Evolutionary conservation across 2,329 filamentous ascomycete species (phyloP).

Genomic region (Aureobasidium zeae): DNA sequence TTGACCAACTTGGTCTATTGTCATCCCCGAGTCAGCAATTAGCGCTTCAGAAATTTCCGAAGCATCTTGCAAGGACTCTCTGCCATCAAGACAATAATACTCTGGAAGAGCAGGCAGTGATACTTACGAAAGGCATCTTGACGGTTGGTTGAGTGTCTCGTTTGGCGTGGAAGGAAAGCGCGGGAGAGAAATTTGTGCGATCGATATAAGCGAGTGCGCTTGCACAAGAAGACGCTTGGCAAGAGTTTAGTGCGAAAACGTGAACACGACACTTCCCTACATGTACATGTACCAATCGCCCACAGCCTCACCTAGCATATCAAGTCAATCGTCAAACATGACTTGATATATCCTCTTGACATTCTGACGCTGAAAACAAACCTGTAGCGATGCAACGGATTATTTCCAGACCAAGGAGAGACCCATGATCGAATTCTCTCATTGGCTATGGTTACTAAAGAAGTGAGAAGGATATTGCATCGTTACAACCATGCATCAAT

Average conservation of each 20-base stretch:
- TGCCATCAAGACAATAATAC: slow-evolving; percentile 10
- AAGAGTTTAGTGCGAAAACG: slow-evolving; percentile 7
- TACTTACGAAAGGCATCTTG: slow-evolving; percentile 43
- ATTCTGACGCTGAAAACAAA: no score
- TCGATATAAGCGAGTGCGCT: slow-evolving; percentile 11
- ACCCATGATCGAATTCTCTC: no score
- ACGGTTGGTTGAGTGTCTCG: slow-evolving; percentile 19
- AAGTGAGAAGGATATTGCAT: no score
- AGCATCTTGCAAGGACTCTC: slow-evolving; percentile 96
- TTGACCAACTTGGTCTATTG: slow-evolving; percentile 88
- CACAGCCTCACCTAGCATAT: no score
- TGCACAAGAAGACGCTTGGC: slow-evolving; percentile 4
- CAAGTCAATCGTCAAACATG: no score
- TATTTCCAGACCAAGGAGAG: no score
- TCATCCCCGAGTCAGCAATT: slow-evolving; percentile 95
- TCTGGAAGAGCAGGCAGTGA: slow-evolving; percentile 16
- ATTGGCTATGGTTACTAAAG: no score
- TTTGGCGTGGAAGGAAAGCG: slow-evolving; percentile 6
- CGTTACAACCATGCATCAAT: no score
- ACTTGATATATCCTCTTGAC: no score
- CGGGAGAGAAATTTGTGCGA: slow-evolving; percentile 3
- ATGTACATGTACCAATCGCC: no score
- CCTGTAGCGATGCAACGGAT: no score
- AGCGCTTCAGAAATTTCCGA: slow-evolving; percentile 94
- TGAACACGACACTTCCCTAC: no score